Base-by-base conservation (phyloP, 2,329 filamentous ascomycete genomes). In the Cucurbitaria berberidis region DNA sequence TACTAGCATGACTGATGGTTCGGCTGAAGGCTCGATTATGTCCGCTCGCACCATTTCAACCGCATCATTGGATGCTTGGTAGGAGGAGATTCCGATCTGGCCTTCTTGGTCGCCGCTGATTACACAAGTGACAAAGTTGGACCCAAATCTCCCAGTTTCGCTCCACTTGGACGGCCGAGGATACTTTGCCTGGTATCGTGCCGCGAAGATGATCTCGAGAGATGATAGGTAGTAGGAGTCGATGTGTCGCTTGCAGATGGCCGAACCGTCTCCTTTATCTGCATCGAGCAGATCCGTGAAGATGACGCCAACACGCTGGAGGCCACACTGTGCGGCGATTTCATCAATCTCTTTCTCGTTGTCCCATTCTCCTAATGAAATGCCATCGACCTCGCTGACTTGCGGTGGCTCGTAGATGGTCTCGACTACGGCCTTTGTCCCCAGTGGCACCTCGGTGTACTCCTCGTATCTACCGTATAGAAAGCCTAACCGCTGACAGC, bases 321-420 rank as follows among this genome's bases (percentile, higher is more conserved):
- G 79, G 1, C 93, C 93, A 71, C 93, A 98, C 45, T 90, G 78
- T 56, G 82, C 84, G 22, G 95, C 95, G 6, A 97, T 81, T 48
- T 89, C 84, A 54, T 96, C 89, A 26, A 98, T 81, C 7, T 91
- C 88, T 53, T 87, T 83, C 76, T 96, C 91, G 54, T 92, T 91
- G 27, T 89, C 86, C 91, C 93, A 98, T 0, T 91, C 83, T 45
- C 87, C 86, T 51, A 96, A 78, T 0, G 92, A 93, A 41, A 98
- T 85, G 1, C 95, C 95, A 68, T 99, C 95, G 13, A 88, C 71
- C 75, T 99, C 95, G 64, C 93, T 88, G 30, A 93, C 80, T 72
- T 99, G 95, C 2, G 95, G 95, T 4, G 93, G 91, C 72, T 99
- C 95, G 67, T 97, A 99, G 60, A 99, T 96, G 35, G 93, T 93